Base-by-base conservation (phyloP, 257 asterid species). In the Plantago elongata region DNA sequence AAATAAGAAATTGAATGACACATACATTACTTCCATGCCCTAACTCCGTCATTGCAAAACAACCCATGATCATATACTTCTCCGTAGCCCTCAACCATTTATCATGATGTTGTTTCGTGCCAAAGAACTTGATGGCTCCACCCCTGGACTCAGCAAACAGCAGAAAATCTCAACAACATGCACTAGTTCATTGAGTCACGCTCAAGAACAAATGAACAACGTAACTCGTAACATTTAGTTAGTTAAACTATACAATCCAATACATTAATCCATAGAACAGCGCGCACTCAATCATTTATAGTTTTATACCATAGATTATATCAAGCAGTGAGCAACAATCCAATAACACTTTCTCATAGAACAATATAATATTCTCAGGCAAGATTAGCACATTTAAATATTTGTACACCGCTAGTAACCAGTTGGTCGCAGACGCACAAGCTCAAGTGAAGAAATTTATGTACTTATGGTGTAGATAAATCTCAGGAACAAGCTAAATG, bases 11-110 rank as follows among this genome's bases (percentile, higher is more conserved):
- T 11, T 44, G 13, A 29, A 64, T 18, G 66, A 51, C 57, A 64
- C 90, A 54, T 83, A 93, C 99, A 80, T 93, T 93, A 73, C 99
- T 93, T 80, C 99, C 99, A 82, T 93, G 99, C 43, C 99, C 99
- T 78, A 89, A 82, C 79, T 93, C 99, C 37, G 99, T 93, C 97
- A 93, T 93, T 44, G 99, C 74, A 70, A 93, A 93, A 81, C 99
- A 89, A 27, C 97, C 94, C 69, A 83, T 89, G 30, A 89, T 61
- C 67, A 54, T 55, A 62, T 83, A 93, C 64, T 85, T 79, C 61
- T 89, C 97, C 2, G 96, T 80, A 54, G 84, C 86, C 54, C 62
- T 74, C 67, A 93, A 71, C 99, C 99, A 93, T 75, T 79, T 83
- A 67, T 87, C 96, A 54, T 89, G 99, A 75, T 93, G 99, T 52